Evolutionary conservation across 2,329 filamentous ascomycete species (phyloP), one percentile per base, ranked within the genome.

Genomic region (Fusarium tricinctum): DNA sequence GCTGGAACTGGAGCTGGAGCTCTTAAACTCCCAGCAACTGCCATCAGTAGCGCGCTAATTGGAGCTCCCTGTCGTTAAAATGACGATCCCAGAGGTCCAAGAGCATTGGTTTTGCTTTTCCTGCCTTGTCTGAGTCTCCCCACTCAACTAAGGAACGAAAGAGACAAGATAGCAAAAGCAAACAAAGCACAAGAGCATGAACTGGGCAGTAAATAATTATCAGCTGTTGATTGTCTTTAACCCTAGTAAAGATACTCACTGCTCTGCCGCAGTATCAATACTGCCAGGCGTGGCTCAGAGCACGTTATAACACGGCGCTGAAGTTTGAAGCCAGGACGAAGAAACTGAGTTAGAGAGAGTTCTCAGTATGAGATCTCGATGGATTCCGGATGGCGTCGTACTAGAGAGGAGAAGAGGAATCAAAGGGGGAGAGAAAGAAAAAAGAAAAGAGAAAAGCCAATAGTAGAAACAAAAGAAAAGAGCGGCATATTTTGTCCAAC

Each of bases 41-140:
- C 39, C n/a, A 58, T 47, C 58, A 39, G 62, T 69, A 63, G 66
- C 66, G 66, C 66, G 66, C 66, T 69, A 69, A 61, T 52, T 58
- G 39, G 46, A 62, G 66, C 61, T 62, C 50, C 55, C 57, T 67
- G 57, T 60, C 47, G 23, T 28, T 63, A 30, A 26, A 12, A 57
- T 49, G 56, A 53, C 50, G 62, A 66, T 67, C 63, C 58, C 50
- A 51, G 51, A 62, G 30, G 57, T 58, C 59, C 35, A 50, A 64
- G 47, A 49, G 19, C 46, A 33, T 17, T 20, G 8, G 22, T 49
- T 51, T 51, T 58, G 38, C 30, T 50, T 68, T 40, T 53, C 26
- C 26, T 28, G 26, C 26, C 26, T 40, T 58, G 49, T 44, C 49
- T 57, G 23, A 23, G 7, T 23, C 23, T 23, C 28, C 33, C 33